A percentile compares a stretch with the other conserved stretches of the same genome.
Conservation (phyloP, 2,329 filamentous ascomycete genomes). For the Fusarium transvaalense region DNA sequence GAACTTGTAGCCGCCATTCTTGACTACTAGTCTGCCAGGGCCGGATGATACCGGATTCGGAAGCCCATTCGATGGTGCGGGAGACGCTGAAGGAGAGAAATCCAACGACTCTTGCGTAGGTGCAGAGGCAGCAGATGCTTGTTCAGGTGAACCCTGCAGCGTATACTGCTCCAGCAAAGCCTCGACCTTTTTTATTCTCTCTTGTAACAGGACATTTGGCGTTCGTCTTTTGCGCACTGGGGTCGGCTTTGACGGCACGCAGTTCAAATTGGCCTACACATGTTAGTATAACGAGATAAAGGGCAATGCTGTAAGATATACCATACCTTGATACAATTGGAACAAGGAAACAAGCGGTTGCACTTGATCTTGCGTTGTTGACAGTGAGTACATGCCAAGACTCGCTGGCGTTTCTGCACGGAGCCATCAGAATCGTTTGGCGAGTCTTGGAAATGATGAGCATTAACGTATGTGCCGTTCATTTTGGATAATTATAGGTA, state of each 20-base stretch:
- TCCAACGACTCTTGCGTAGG: background rate
- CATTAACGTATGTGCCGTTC: background rate
- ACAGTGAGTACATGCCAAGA: constrained; percentile 26
- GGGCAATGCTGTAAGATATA: no score
- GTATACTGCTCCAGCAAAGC: constrained; percentile 16
- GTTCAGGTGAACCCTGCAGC: background rate
- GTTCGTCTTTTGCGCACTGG: constrained; percentile 22
- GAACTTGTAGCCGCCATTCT: constrained; percentile 21
- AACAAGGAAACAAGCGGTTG: constrained; percentile 24
- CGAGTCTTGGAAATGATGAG: constrained; percentile 5
- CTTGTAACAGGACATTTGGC: constrained; percentile 12
- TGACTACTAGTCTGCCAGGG: constrained; percentile 13
- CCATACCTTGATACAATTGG: constrained; percentile 4
- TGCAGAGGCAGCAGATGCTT: background rate
- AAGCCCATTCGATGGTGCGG: background rate
- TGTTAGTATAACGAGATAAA: background rate
- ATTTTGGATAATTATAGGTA: background rate
- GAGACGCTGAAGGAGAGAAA: constrained; percentile 1
- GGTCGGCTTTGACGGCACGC: constrained; percentile 16
- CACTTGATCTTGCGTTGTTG: constrained; percentile 30
- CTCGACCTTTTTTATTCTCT: constrained; percentile 20
- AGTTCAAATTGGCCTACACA: background rate
- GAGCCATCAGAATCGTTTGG: constrained; percentile 21
- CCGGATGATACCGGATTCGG: background rate
- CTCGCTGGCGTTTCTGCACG: background rate